Evolutionary conservation across 306 rosid species (phyloP).

Genomic region (Corylus americana): DNA sequence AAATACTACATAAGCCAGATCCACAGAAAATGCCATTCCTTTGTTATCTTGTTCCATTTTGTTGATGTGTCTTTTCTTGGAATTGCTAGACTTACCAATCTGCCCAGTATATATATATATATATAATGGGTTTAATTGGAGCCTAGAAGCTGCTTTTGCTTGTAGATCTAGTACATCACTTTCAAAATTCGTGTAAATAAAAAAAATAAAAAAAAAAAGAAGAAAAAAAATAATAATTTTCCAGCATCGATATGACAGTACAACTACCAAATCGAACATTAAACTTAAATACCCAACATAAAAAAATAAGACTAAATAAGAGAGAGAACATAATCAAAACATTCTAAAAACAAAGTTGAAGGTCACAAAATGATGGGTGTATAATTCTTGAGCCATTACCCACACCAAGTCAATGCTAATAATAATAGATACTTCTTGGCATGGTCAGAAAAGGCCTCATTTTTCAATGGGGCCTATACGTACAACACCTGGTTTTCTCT

Average conservation of each 20-base stretch:
- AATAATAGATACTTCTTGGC: neutral
- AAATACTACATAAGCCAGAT: constrained; percentile 18
- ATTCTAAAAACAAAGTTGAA: neutral
- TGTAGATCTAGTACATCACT: constrained; percentile 23
- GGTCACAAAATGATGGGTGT: neutral
- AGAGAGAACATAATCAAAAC: neutral
- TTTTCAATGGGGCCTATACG: constrained; percentile 7
- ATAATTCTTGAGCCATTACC: neutral
- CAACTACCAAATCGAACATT: constrained; percentile 32
- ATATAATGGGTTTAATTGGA: neutral
- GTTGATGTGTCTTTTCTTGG: neutral
- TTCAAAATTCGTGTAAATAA: neutral
- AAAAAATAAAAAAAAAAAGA: neutral
- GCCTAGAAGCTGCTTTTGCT: neutral
- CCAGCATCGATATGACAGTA: constrained; percentile 30
- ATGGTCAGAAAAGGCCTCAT: neutral
- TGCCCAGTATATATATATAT: neutral
- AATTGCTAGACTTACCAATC: neutral
- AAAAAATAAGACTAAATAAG: neutral
- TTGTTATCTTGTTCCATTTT: neutral
- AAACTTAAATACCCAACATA: neutral
- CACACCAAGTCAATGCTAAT: neutral
- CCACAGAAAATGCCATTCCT: neutral
- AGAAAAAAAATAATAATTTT: neutral
- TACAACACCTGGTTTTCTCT: neutral